Evolutionary conservation across 148 eudicot species (phyloP), one percentile per base, ranked within the genome.

Genomic region (Rhododendron kiyosumense): DNA sequence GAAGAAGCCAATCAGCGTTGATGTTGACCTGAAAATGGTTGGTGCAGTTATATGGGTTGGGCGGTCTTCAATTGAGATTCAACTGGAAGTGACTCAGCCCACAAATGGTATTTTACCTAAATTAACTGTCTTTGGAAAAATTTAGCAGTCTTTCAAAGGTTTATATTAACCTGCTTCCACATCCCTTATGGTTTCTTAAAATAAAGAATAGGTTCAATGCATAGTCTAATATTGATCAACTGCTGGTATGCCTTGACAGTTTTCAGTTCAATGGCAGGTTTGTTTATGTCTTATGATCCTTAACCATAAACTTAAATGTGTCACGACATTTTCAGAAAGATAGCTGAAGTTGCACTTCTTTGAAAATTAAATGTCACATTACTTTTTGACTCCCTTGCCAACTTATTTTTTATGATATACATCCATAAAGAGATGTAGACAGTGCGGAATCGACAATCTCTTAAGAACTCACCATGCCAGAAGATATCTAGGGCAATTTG

Each of bases 41-140:
- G 99, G 98, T 80, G 96, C 98, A 24, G 98, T 94, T 85, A 95
- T 92, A 86, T 97, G 99, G 99, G 99, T 94, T 61, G 99, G 99
- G 59, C 85, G 88, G 67, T 97, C 99, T 46, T 95, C 98, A n/a
- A 95, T 95, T 74, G 99, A 97, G 88, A 92, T 97, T 91, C 98
- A 97, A 90, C 92, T 97, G 67, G 97, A 93, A 65, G 97, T 97
- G 41, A 93, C 88, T 54, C 97, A 95, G 88, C 74, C 93, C 63
- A 78, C 84, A 73, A 90, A 88, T 89, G 98, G 99, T 97, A 95
- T 34, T 77, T 32, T 24, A 11, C 43, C 48, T 12, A 38, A 73
- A 81, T 65, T 81, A 28, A n/a, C 43, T 81, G 26, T 12, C n/a
- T 32, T n/a, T 30, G 12, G 15, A 30, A 49, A 46, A 46, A 78